Evolutionary conservation across 352 stramenopile species (phyloP).

Genomic region (Globisporangium apiculatum): DNA sequence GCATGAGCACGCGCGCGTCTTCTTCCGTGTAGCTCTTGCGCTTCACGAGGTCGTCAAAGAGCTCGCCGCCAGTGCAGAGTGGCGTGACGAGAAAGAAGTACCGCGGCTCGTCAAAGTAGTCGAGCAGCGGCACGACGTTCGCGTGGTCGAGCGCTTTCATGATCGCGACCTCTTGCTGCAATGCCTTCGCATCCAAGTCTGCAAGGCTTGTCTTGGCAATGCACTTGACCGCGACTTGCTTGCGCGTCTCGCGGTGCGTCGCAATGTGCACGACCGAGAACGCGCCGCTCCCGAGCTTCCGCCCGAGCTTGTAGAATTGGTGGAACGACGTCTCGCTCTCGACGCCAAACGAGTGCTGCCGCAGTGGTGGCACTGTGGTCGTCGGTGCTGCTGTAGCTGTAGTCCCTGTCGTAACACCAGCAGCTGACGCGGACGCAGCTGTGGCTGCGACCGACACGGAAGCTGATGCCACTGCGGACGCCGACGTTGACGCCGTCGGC

Average conservation of each 20-base stretch:
- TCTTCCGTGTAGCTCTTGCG: slow-evolving; percentile 94
- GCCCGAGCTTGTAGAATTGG: slow-evolving; percentile 71
- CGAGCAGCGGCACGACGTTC: slow-evolving; percentile 64
- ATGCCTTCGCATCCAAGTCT: slow-evolving; percentile 36
- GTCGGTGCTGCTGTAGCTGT: not conserved
- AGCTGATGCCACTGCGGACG: not conserved
- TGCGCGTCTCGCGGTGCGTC: slow-evolving; percentile 58
- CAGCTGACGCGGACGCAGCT: too few species aligned
- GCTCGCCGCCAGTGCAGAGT: slow-evolving; percentile 82
- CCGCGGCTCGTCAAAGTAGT: slow-evolving; percentile 66
- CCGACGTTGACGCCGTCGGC: slow-evolving; percentile 10
- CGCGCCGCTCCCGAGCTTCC: slow-evolving; percentile 78
- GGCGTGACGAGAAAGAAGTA: slow-evolving; percentile 82
- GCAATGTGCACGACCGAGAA: slow-evolving; percentile 88
- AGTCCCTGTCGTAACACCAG: not conserved
- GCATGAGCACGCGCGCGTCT: slow-evolving; percentile 88
- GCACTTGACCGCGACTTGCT: slow-evolving; percentile 79
- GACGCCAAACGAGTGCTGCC: slow-evolving; percentile 42
- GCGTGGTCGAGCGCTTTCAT: slow-evolving; percentile 65
- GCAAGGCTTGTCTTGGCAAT: slow-evolving; percentile 56
- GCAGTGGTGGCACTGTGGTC: slow-evolving; percentile 7
- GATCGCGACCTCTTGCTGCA: slow-evolving; percentile 70
- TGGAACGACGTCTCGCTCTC: slow-evolving; percentile 44
- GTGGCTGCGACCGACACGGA: too few species aligned
- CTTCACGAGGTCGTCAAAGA: slow-evolving; percentile 95